Evolutionary conservation across 306 rosid genomes (phyloP).

Genomic region (cucumber (Cucumis sativus)): DNA sequence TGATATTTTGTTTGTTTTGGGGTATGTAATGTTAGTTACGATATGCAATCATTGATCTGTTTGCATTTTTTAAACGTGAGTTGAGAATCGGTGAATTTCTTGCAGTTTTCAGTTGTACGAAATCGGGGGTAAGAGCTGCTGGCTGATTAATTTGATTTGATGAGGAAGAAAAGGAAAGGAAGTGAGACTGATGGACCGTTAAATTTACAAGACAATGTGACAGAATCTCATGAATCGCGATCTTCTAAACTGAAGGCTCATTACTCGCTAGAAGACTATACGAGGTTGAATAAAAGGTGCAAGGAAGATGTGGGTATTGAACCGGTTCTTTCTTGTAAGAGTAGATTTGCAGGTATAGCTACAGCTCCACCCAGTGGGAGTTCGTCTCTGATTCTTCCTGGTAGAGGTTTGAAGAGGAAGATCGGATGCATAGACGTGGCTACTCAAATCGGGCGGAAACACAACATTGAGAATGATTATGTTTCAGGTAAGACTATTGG

Average conservation of each 20-base stretch:
- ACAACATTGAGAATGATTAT: constrained; percentile 81
- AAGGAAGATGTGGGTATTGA: constrained; percentile 51
- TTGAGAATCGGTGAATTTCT: not conserved
- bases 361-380: constrained; percentile 91
- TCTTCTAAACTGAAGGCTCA: constrained; percentile 50
- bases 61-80: not conserved
- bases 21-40: not conserved
- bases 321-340: constrained; percentile 42
- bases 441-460: constrained; percentile 90
- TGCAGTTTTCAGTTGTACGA: constrained; percentile 7
- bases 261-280: constrained; percentile 73
- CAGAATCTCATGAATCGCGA: constrained; percentile 33
- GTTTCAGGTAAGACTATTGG: constrained; percentile 59
- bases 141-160: constrained; percentile 25
- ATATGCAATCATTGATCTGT: not conserved
- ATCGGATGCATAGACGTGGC: constrained; percentile 95
- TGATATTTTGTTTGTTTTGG: not conserved
- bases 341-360: constrained; percentile 84
- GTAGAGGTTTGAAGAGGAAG: constrained; percentile 93
- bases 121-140: constrained; percentile 5
- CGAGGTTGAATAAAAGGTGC: constrained; percentile 82
- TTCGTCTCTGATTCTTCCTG: constrained; percentile 54
- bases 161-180: constrained; percentile 99
- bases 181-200: constrained; percentile 42
- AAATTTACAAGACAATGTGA: constrained; percentile 25